A percentile compares a stretch with the other conserved stretches of the same genome.
These are phyloP conservation scores for Ceratocystis colombiana DNA, from an alignment of 2,329 filamentous ascomycete genomes.

Conservation along the genomic window DNA sequence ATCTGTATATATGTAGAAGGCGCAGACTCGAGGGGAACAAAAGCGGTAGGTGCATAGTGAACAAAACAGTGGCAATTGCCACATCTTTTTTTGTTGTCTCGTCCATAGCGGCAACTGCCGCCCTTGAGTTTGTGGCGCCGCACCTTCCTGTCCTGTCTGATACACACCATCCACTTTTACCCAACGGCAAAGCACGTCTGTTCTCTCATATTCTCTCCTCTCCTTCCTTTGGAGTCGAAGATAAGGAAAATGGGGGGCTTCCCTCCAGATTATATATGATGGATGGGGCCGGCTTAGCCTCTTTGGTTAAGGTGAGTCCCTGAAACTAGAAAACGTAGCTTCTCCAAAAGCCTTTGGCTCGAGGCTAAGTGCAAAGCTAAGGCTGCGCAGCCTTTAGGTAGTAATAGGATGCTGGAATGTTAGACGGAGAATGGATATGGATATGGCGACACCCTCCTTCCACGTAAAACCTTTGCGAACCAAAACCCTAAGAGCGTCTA, in stretches of 20 bases:
- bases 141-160: conserved; percentile 7
- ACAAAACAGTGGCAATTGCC: not conserved
- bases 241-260: not conserved
- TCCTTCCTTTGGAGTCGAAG: not conserved
- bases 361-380: not conserved
- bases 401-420: not conserved
- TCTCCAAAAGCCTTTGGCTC: not conserved
- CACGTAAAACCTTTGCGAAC: not conserved
- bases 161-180: not conserved
- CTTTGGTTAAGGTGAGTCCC: not conserved
- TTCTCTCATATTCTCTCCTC: not conserved
- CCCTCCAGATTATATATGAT: not conserved
- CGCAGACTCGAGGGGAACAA: not conserved
- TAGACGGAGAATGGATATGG: not conserved
- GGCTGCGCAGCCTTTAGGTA: not conserved
- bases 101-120: not conserved
- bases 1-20: not conserved
- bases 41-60: not conserved
- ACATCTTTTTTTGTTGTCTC: not conserved
- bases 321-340: not conserved
- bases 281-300: too few species aligned
- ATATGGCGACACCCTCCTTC: not conserved
- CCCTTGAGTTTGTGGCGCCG: not conserved
- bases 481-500: not conserved
- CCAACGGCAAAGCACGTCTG: not conserved